Base-by-base conservation (phyloP, 2,329 filamentous ascomycete genomes). In the Mariannaea sp. region DNA sequence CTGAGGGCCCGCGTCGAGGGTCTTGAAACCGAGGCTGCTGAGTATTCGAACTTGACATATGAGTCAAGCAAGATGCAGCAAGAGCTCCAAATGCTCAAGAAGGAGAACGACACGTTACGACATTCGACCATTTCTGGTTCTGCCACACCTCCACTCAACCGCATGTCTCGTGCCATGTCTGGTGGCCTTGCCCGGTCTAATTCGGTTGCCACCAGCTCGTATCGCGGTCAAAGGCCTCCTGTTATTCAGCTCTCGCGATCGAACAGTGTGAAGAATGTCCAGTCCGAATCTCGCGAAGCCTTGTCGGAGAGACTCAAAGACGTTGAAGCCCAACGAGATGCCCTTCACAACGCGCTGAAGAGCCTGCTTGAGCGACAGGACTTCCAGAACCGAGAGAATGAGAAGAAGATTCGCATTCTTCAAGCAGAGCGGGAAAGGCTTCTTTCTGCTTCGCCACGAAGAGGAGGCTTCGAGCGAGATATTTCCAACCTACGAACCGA, bases 271-370 rank as follows among this genome's bases (percentile, higher is more conserved):
- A 77, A 87, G 77, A 77, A 67, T 70, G 51, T 51, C 17, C 73
- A 71, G 45, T 72, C 66, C 53, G 82, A 89, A 62, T 85, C 83
- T 4, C 80, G 85, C 49, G 89, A 93, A 49, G 81, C 83, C 9
- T 73, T 92, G 13, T 84, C 86, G 2, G 92, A 96, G 61, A 83
- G 89, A 24, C 80, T 96, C 14, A 96, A 96, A 72, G 93, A 97
- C 60, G 87, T 97, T 9, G 93, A 97, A 73, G 86, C 90, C 36
- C 94, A 99, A 74, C 85, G 94, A 40, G 93, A 99, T 71, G 92
- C 93, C 1, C 79, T 99, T 6, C 94, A 97, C 75, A 85, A 83
- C 55, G 91, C 94, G 6, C 78, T 99, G 47, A 92, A 89, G 75
- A 90, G 85, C 56, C 80, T 99, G 13, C 83, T 97, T 10, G 86